phyloP scores from a whole-genome alignment of 352 stramenopile genomes.

The Globisporangium megalacanthum region DNA sequence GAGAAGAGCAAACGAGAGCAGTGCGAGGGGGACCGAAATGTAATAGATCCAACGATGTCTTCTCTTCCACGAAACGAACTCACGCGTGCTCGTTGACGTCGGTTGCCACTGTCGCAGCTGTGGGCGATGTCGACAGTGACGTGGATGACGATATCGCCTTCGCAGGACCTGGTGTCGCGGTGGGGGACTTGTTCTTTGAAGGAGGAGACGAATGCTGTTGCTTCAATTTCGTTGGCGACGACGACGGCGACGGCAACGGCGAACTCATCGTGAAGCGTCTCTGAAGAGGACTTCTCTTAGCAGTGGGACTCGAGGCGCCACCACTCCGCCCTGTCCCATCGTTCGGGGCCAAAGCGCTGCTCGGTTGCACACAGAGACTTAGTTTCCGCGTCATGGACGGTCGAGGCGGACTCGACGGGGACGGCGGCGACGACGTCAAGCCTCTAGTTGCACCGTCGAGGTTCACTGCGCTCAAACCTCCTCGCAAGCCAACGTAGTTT shows the following conservation, averaged over 20 bases:
- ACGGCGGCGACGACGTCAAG: slow-evolving; percentile 7
- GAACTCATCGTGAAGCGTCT: slow-evolving; percentile 34
- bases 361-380: slow-evolving; percentile 39
- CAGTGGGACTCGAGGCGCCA: slow-evolving; percentile 7
- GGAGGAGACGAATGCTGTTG: neutral
- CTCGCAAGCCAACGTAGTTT: slow-evolving; percentile 57
- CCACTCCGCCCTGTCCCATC: neutral
- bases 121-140: neutral
- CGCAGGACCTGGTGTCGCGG: neutral
- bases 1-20: slow-evolving; percentile 14
- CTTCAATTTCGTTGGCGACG: slow-evolving; percentile 6
- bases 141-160: neutral
- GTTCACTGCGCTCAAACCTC: neutral
- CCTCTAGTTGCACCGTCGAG: neutral
- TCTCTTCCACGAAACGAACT: neutral
- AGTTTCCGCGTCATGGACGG: slow-evolving; percentile 23
- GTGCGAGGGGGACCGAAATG: neutral
- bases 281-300: slow-evolving; percentile 26
- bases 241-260: slow-evolving; percentile 6
- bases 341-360: slow-evolving; percentile 1
- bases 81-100: neutral
- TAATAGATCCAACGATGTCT: slow-evolving; percentile 1
- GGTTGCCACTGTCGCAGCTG: neutral
- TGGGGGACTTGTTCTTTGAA: neutral
- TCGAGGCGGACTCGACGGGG: slow-evolving; percentile 8